phyloP scores from a whole-genome alignment of 768 basidiomycete genomes.

The Leccinum ochraceum region DNA sequence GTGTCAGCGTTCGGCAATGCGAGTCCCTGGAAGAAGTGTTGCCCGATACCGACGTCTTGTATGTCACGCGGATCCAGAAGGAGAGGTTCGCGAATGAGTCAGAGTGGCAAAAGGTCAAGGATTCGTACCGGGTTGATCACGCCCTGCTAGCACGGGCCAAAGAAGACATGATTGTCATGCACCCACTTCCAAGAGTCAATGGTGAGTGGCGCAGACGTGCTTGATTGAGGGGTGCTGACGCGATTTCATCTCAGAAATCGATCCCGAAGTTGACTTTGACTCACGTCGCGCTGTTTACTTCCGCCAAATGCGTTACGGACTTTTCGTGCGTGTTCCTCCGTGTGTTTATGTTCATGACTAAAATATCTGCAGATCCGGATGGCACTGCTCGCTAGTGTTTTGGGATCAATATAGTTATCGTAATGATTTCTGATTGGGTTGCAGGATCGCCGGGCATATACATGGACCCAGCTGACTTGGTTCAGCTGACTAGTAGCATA shows the following conservation, averaged over 20 bases:
- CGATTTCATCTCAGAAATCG: constrained; percentile 73
- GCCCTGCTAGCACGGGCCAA: constrained; percentile 91
- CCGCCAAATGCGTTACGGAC: constrained; percentile 97
- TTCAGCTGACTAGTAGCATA: too few relatives aligned
- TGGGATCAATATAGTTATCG: constrained; percentile 34
- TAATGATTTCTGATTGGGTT: neutral
- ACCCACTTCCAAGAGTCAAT: constrained; percentile 93
- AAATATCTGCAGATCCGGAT: constrained; percentile 58
- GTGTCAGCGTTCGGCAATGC: constrained; percentile 74
- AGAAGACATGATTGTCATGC: constrained; percentile 98
- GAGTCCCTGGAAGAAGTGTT: constrained; percentile 92
- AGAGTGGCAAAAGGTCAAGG: constrained; percentile 91
- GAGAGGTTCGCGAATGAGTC: constrained; percentile 81
- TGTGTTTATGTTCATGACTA: neutral
- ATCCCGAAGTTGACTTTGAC: constrained; percentile 97
- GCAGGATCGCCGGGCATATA: neutral
- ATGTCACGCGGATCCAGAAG: constrained; percentile 95
- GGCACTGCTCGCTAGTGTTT: constrained; percentile 74
- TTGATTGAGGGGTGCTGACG: constrained; percentile 1
- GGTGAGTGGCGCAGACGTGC: constrained; percentile 45
- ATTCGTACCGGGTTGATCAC: constrained; percentile 91
- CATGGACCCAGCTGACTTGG: neutral
- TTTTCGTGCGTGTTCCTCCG: constrained; percentile 69
- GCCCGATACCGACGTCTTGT: constrained; percentile 91
- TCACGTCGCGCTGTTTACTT: constrained; percentile 93